Percentiles rank a stretch among this genome's conserved stretches.
Evolutionary conservation across 768 basidiomycete genomes (phyloP).

Genomic region (Trametes punicea): DNA sequence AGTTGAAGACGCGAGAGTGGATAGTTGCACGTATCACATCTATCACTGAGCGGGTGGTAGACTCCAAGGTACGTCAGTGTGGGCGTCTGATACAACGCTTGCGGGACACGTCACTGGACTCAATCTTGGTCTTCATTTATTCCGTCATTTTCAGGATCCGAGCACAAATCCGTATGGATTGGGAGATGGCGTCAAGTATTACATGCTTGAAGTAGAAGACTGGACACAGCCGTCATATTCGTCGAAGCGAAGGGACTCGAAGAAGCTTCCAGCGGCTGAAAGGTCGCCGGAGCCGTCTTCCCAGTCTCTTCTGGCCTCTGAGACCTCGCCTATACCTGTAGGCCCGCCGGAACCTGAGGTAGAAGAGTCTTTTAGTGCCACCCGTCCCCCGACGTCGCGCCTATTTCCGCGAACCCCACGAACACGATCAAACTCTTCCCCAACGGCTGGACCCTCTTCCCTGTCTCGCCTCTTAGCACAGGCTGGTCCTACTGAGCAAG

Average conservation of each 20-base stretch:
- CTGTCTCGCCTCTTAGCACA: constrained; percentile 78
- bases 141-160: constrained; percentile 53
- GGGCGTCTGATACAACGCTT: neutral
- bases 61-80: constrained; percentile 58
- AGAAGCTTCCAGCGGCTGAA: constrained; percentile 40
- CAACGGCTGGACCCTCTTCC: constrained; percentile 71
- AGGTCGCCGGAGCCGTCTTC: constrained; percentile 4
- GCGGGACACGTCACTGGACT: neutral
- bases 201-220: constrained; percentile 90
- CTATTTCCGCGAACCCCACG: constrained; percentile 67
- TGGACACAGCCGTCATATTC: constrained; percentile 75
- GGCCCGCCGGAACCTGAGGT: constrained; percentile 68
- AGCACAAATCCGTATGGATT: constrained; percentile 86
- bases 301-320: constrained; percentile 19
- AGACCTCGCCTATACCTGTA: constrained; percentile 46
- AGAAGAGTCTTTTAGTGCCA: constrained; percentile 66
- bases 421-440: constrained; percentile 62
- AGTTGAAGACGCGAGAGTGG: constrained; percentile 90
- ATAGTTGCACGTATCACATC: constrained; percentile 91
- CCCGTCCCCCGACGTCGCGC: constrained; percentile 64
- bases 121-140: neutral
- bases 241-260: constrained; percentile 56
- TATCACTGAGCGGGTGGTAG: constrained; percentile 81
- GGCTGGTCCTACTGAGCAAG: constrained; percentile 35
- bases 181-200: constrained; percentile 87